A percentile compares a stretch with the other conserved stretches of the same genome.
Evolutionary conservation across 2,329 filamentous ascomycete species (phyloP).

Genomic region (Colletotrichum horii): DNA sequence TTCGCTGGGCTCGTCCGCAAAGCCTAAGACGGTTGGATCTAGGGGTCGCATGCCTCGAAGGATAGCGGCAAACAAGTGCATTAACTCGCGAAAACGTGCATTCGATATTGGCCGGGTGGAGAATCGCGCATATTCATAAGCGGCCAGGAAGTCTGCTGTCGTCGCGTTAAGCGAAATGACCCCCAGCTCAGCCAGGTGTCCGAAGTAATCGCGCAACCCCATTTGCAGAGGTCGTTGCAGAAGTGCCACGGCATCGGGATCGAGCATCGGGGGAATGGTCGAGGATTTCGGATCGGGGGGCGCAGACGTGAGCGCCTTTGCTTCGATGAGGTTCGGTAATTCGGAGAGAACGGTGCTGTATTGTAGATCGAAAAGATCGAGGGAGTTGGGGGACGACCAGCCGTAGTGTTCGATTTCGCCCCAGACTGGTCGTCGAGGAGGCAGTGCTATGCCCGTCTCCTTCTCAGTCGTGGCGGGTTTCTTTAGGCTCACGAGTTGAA

Average conservation of each 20-base stretch:
- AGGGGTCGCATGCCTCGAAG: constrained; percentile 76
- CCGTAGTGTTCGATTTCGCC: constrained; percentile 84
- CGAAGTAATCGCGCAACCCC: constrained; percentile 80
- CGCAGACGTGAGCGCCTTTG: constrained; percentile 86
- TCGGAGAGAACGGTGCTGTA: constrained; percentile 83
- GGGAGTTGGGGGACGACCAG: constrained; percentile 82
- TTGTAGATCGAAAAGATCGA: constrained; percentile 80
- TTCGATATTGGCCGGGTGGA: constrained; percentile 73
- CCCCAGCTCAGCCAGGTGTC: constrained; percentile 70
- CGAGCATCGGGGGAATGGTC: constrained; percentile 53
- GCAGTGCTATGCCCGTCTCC: constrained; percentile 52
- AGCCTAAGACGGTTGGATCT: constrained; percentile 55
- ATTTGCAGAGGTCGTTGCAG: constrained; percentile 74
- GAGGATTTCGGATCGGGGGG: constrained; percentile 55
- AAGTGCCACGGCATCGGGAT: constrained; percentile 71
- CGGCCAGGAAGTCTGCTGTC: constrained; percentile 69
- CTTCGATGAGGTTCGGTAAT: constrained; percentile 88
- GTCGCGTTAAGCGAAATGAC: constrained; percentile 55
- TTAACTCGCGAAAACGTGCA: constrained; percentile 74
- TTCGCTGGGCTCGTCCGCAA: constrained; percentile 27
- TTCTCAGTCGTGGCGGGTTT: constrained; percentile 42
- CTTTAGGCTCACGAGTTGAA: constrained; percentile 30
- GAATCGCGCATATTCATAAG: constrained; percentile 88
- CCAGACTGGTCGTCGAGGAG: constrained; percentile 67
- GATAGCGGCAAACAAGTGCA: constrained; percentile 84